phyloP scores from a whole-genome alignment of 805 yeast genomes.

The Saccharomycopsis sp. region DNA sequence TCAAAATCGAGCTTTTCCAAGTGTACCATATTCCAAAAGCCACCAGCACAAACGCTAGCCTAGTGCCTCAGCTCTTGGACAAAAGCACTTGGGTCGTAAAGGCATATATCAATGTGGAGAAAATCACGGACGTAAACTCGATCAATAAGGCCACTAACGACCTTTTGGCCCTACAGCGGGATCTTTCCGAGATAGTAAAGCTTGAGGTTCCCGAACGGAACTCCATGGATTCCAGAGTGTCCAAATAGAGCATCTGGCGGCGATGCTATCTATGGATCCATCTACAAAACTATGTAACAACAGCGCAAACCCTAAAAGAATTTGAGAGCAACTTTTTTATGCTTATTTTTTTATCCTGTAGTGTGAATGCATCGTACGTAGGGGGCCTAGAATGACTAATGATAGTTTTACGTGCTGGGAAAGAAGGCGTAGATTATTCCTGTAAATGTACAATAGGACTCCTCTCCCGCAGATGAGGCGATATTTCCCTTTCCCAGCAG shows the following conservation, averaged over 20 bases:
- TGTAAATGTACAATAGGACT: no score
- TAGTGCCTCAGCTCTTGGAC: conserved; percentile 35
- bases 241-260: not conserved
- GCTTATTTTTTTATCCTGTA: not conserved
- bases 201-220: conserved; percentile 72
- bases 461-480: no score
- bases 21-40: conserved; percentile 25
- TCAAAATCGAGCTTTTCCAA: conserved; percentile 55
- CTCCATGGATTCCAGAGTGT: conserved; percentile 70
- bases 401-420: not conserved
- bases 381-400: not conserved
- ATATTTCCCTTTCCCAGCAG: not conserved
- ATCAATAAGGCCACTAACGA: conserved; percentile 60
- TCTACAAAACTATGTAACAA: not conserved
- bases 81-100: conserved; percentile 47
- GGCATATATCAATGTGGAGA: conserved; percentile 63
- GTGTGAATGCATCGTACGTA: not conserved
- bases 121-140: conserved; percentile 67
- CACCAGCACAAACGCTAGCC: conserved; percentile 9
- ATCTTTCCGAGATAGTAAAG: conserved; percentile 59
- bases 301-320: not conserved
- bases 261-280: not conserved
- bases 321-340: not conserved
- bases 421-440: not conserved
- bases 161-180: conserved; percentile 54